Percentiles rank a stretch among this genome's conserved stretches.
phyloP scores from a whole-genome alignment of 805 yeast genomes.

The Kodamaea jinghongensis region DNA sequence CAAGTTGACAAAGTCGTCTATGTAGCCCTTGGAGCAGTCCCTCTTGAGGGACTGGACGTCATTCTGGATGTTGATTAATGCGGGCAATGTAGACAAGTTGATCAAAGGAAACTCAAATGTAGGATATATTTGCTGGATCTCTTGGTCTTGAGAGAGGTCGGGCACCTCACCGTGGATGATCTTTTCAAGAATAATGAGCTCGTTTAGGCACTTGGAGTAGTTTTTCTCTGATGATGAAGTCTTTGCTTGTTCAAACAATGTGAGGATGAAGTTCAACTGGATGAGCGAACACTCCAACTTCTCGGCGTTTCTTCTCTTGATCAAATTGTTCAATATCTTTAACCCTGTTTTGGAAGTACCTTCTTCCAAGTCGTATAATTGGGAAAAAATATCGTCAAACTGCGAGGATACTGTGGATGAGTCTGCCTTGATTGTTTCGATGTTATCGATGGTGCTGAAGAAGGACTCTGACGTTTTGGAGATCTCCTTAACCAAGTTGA shows the following conservation, averaged over 20 bases:
- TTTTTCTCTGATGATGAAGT: conserved; percentile 42
- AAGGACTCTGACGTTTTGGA: conserved; percentile 82
- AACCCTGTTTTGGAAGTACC: conserved; percentile 52
- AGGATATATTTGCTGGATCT: conserved; percentile 18
- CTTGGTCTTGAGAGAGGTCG: conserved; percentile 13
- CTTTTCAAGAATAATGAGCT: conserved; percentile 54
- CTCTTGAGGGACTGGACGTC: conserved; percentile 53
- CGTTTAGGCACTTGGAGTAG: conserved; percentile 53
- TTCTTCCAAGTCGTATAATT: conserved; percentile 46
- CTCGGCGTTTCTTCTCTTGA: conserved; percentile 57
- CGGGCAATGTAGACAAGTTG: conserved; percentile 47
- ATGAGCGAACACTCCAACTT: conserved; percentile 59
- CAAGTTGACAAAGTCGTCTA: conserved; percentile 51
- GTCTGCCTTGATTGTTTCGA: conserved; percentile 58
- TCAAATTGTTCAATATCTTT: conserved; percentile 46
- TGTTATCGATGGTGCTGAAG: conserved; percentile 78
- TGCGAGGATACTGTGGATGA: conserved; percentile 50
- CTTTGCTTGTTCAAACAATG: conserved; percentile 34
- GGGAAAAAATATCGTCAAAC: conserved; percentile 44
- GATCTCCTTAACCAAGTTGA: conserved; percentile 76
- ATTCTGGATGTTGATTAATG: conserved; percentile 49
- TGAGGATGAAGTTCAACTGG: conserved; percentile 45
- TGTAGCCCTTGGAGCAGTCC: conserved; percentile 70
- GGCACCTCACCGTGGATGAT: conserved; percentile 50
- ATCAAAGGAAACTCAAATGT: conserved; percentile 30